These are phyloP conservation scores for Psidium friedrichsthalianum DNA, from an alignment of 345 rosid genomes.

Conservation along the genomic window DNA sequence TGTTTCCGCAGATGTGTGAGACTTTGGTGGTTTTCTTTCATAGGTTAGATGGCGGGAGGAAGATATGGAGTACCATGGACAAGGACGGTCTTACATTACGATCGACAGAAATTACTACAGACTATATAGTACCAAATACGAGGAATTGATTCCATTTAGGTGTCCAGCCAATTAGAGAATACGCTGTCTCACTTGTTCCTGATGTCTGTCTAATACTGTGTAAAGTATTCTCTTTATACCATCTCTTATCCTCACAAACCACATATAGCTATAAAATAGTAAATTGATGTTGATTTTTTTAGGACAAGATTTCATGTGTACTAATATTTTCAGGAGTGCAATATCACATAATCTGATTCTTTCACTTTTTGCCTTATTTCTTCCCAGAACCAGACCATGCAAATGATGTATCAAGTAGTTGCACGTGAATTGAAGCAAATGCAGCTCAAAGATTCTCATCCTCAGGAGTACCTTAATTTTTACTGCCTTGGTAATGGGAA, in stretches of 20 bases:
- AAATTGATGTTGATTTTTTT: neutral
- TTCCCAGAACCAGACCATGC: slow-evolving; percentile 85
- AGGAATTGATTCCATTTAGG: neutral
- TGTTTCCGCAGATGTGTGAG: neutral
- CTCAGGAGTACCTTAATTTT: slow-evolving; percentile 91
- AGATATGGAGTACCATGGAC: neutral
- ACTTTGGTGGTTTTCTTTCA: neutral
- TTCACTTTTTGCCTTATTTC: neutral
- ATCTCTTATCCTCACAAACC: neutral
- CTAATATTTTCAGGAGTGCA: neutral
- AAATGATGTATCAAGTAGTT: slow-evolving; percentile 71
- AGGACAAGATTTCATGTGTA: neutral
- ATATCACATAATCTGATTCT: neutral
- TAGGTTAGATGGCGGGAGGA: neutral
- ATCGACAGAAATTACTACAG: neutral
- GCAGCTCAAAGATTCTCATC: slow-evolving; percentile 40
- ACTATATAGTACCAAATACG: neutral
- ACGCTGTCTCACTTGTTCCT: neutral
- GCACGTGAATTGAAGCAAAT: slow-evolving; percentile 45
- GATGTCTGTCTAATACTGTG: neutral
- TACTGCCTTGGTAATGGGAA: slow-evolving; percentile 85
- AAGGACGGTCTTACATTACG: neutral
- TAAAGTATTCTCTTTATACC: neutral
- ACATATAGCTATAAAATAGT: neutral
- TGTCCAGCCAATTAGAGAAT: neutral